phyloP scores from a whole-genome alignment of 306 rosid species.

The Cercis canadensis region DNA sequence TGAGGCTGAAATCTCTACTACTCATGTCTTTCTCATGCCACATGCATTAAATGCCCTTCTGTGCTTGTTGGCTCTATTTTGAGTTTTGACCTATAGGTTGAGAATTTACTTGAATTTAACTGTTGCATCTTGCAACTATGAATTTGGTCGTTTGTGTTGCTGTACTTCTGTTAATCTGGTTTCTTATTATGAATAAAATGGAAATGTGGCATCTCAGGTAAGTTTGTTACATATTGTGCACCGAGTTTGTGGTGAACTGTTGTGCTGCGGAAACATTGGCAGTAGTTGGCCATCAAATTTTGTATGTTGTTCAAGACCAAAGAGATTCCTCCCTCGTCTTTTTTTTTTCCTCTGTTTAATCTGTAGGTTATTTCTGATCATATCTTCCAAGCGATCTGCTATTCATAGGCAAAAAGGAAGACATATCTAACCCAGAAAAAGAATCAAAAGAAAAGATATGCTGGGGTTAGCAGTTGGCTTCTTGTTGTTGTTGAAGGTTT shows the following conservation, averaged over 20 bases:
- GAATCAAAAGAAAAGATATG: no score
- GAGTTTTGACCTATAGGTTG: neutral
- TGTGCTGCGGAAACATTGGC: neutral
- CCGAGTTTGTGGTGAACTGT: neutral
- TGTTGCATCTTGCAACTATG: neutral
- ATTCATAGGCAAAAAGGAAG: no score
- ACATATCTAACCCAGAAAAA: no score
- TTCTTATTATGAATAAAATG: neutral
- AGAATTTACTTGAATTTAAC: neutral
- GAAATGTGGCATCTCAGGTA: conserved; percentile 17
- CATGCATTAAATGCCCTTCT: neutral
- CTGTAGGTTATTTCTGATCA: no score
- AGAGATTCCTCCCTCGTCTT: neutral
- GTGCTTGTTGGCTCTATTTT: neutral
- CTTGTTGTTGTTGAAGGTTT: neutral
- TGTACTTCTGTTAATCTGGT: neutral
- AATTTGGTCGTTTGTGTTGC: neutral
- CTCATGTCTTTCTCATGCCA: no score
- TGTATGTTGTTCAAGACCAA: conserved; percentile 9
- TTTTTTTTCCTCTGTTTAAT: no score
- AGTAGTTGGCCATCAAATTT: neutral
- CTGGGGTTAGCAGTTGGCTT: neutral
- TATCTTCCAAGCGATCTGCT: no score
- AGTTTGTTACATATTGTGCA: conserved; percentile 20
- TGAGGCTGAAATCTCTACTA: no score